Evolutionary conservation across 306 rosid species (phyloP), one percentile per base, ranked within the genome.

Genomic region (Echinosophora koreensis): DNA sequence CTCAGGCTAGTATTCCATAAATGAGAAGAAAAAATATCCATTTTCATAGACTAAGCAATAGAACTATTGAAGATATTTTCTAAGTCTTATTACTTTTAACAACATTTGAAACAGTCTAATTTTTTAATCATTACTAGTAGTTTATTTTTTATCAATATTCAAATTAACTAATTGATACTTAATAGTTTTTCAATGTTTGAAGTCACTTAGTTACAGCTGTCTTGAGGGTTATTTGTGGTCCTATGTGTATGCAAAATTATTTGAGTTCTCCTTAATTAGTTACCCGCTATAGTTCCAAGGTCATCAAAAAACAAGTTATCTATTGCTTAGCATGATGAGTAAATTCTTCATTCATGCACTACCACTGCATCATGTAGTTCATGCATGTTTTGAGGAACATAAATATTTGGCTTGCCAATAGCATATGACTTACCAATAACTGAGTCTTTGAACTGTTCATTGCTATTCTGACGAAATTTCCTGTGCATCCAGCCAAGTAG

Each of bases 401-500:
- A 46, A 62, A 66, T 69, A 51, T 65, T 46, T 39, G 5, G 17
- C 64, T 17, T 57, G 17, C 56, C 47, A 73, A 42, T 16, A 80
- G n/a, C 17, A 56, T 15, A 32, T 76, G 35, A 79, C 93, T 89
- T 88, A 96, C 99, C 98, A 59, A 88, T 84, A 85, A 81, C 85
- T 71, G 84, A 86, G 69, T 83, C 94, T 74, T 91, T 89, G 76
- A 90, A 84, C 3, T 91, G 91, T 77, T 95, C 99, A 56, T 64
- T 63, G 69, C 83, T 87, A 82, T 88, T 95, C 69, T 95, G 99
- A 56, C 93, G 93, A 83, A 96, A 87, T 80, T 92, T 92, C 70
- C 94, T 89, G 69, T 96, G 99, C 98, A 96, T 96, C 98, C 99
- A 96, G 27, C 91, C 97, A 55, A 96, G 88, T 85, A 96, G 82